Evolutionary conservation across 805 yeast species (phyloP).

Genomic region (Limtongia smithiae): DNA sequence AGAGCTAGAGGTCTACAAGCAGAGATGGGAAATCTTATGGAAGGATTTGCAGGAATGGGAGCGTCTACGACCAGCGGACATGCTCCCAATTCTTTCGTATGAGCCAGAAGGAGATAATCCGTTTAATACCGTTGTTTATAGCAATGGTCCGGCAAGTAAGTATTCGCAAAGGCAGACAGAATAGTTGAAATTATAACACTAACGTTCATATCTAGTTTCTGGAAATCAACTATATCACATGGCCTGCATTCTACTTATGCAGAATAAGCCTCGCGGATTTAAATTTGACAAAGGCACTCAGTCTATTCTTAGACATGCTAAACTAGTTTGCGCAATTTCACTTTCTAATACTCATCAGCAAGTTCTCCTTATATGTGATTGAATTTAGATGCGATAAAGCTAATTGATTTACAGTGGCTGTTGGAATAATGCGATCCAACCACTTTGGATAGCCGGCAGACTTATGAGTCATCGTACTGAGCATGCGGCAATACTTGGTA

Average conservation of each 20-base stretch:
- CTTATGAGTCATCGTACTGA: slow-evolving; percentile 35
- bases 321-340: slow-evolving; percentile 41
- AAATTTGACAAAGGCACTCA: slow-evolving; percentile 32
- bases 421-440: slow-evolving; percentile 36
- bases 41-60: slow-evolving; percentile 43
- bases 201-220: slow-evolving; percentile 28
- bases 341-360: slow-evolving; percentile 35
- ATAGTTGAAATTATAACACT: not conserved
- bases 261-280: slow-evolving; percentile 41
- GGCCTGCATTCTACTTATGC: slow-evolving; percentile 41
- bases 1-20: slow-evolving; percentile 34
- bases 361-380: not conserved
- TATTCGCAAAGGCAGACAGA: not conserved
- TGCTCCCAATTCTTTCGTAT: slow-evolving; percentile 39
- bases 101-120: slow-evolving; percentile 34
- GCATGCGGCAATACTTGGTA: slow-evolving; percentile 24
- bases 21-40: slow-evolving; percentile 44
- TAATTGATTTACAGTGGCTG: slow-evolving; percentile 24
- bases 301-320: slow-evolving; percentile 43
- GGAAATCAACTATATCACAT: slow-evolving; percentile 43
- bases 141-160: slow-evolving; percentile 39
- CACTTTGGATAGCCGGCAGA: slow-evolving; percentile 36
- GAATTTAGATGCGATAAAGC: not conserved
- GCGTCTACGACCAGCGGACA: slow-evolving; percentile 37
- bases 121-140: slow-evolving; percentile 41